Evolutionary conservation across 164 flowering plant species (phyloP), one percentile per base, ranked within the genome.

Genomic region (Taxillus chinensis): DNA sequence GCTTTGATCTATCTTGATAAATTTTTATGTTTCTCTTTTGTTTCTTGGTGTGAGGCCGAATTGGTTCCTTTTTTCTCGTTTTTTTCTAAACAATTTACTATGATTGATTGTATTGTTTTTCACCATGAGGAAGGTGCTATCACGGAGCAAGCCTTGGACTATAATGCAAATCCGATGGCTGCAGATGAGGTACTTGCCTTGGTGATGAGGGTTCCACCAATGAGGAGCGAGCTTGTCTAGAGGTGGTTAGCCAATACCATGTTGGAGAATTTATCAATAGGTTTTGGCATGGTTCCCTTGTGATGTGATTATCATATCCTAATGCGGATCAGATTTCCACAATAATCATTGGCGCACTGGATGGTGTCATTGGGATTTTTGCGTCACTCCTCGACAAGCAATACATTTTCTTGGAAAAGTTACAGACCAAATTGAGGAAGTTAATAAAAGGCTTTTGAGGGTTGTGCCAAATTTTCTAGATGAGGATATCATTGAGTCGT

Each of bases 71-170:
- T n/a, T n/a, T n/a, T n/a, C n/a, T n/a, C n/a, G n/a, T n/a, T n/a
- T n/a, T n/a, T n/a, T n/a, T n/a, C n/a, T n/a, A n/a, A n/a, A n/a
- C n/a, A n/a, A n/a, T n/a, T n/a, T n/a, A n/a, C n/a, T n/a, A n/a
- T n/a, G n/a, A n/a, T n/a, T 54, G 57, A 54, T 54, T 16, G 17
- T 48, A n/a, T 60, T 62, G 5, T n/a, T 64, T 45, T 59, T 67
- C 78, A 93, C 96, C 97, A 89, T 37, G 97, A 93, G 73, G 99
- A 93, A 71, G n/a, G n/a, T n/a, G n/a, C n/a, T n/a, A n/a, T n/a
- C n/a, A n/a, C n/a, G n/a, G 99, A 93, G 78, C 79, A 93, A 57
- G 97, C 99, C 1, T 90, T 91, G 45, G 99, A 89, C 71, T 91
- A 93, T 67, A 90, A 86, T 67, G 99, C 99, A 41, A 90, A 87